Percentiles rank a stretch among this genome's conserved stretches.
phyloP scores from a whole-genome alignment of 2,329 filamentous ascomycete species.

The Ampelomyces quisqualis region DNA sequence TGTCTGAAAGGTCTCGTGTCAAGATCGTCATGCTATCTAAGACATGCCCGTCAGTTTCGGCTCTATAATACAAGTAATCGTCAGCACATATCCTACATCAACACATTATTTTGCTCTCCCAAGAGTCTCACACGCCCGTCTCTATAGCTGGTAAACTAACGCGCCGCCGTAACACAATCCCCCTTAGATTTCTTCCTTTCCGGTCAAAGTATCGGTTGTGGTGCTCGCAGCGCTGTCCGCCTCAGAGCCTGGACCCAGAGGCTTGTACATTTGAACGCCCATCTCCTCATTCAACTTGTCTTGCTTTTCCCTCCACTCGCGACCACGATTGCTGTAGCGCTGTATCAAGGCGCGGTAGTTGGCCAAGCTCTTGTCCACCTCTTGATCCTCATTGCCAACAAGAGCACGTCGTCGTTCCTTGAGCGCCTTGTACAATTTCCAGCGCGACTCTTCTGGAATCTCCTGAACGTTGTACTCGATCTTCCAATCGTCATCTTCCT shows the following conservation, averaged over 20 bases:
- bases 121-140: neutral
- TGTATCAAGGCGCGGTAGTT: slow-evolving; percentile 51
- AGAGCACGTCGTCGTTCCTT: slow-evolving; percentile 57
- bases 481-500: slow-evolving; percentile 59
- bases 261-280: slow-evolving; percentile 41
- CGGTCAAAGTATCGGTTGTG: too few species aligned
- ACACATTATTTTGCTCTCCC: neutral
- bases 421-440: slow-evolving; percentile 40
- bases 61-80: neutral
- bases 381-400: slow-evolving; percentile 43
- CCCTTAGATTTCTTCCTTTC: too few species aligned
- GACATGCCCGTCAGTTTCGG: too few species aligned
- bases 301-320: slow-evolving; percentile 58
- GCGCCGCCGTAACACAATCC: too few species aligned
- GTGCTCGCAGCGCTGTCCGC: neutral
- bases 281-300: slow-evolving; percentile 54
- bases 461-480: slow-evolving; percentile 79
- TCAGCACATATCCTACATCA: neutral
- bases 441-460: slow-evolving; percentile 22
- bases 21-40: neutral
- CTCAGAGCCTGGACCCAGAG: slow-evolving; percentile 34
- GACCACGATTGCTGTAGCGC: slow-evolving; percentile 57
- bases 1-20: neutral
- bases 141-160: too few species aligned
- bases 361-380: slow-evolving; percentile 38